Evolutionary conservation across 192 early-diverging fungal species (phyloP), one percentile per base, ranked within the genome.

Genomic region (Mortierella antarctica): DNA sequence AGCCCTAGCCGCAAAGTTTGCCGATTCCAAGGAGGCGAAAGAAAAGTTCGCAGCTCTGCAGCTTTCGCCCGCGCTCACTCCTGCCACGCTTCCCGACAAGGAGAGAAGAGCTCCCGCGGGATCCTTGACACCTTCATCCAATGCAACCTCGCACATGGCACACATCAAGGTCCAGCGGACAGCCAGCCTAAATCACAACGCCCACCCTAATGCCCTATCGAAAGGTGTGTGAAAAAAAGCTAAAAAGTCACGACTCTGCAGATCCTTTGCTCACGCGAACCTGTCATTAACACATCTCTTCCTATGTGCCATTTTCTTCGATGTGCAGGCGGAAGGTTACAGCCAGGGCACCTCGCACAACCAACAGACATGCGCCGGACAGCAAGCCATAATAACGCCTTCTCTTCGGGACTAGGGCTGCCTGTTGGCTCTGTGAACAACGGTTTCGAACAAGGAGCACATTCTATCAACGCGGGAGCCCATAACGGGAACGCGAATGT

Each of bases 301-400:
- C 1, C 31, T 31, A 31, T 31, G 31, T 31, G 31, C 31, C 31
- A 31, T 31, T 31, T 31, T 31, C 31, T 31, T 31, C 3, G 31
- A 31, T 31, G 63, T 23, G 14, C 68, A 7, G 56, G 62, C 6
- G 62, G 61, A 51, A 71, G 66, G 21, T 15, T 71, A 8, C 77
- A 71, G n/a, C 52, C 70, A 7, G 69, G 77, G 13, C 77, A 68
- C 53, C 54, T 64, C 17, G 58, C 65, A 15, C 77, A 80, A 23
- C 20, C 64, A 7, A 64, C 59, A 5, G 77, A 80, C 39, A 80
- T 80, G 77, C 49, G 77, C 4, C 65, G 77, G 6, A 80, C 77
- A 31, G 77, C 77, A 17, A 80, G 77, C 46, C 77, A 80, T 40
- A 80, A 80, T 42, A 80, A 71, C n/a, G 70, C 77, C 13, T 80